Evolutionary conservation across 2,329 filamentous ascomycete species (phyloP), one percentile per base, ranked within the genome.

Genomic region (Akanthomyces dipterigenus): DNA sequence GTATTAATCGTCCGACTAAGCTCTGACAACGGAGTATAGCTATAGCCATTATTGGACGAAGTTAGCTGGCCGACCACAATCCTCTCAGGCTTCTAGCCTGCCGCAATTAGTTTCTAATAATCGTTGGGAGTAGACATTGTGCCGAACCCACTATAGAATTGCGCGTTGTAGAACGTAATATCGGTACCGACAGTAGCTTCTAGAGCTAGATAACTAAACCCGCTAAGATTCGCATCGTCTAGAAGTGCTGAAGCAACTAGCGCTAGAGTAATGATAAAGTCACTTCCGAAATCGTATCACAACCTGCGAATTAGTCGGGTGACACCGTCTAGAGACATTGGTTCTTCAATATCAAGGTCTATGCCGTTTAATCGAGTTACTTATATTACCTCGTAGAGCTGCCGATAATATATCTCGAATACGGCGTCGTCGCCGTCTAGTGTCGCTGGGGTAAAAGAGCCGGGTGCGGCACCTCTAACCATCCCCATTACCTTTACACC

Each of bases 91-190:
- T 82, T 78, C 86, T 88, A 96, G 1, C 90, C 90, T n/a, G 79
- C 75, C 6, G 77, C 74, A 4, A 83, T 67, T 38, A 82, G 75
- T 18, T 68, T 64, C 40, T 79, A 75, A 67, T 79, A 84, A 61
- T 74, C 72, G 6, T 67, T 56, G 0, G 79, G 69, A 20, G 66
- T 75, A 24, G 68, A 69, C 65, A 80, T 75, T 63, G 77, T 78
- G 1, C 90, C 90, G 85, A 90, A 96, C 0, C 90, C 90, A 68
- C 88, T 93, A 77, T 96, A 96, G 73, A 96, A 95, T 70, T 96
- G 91, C 6, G 87, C 81, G 69, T 96, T 96, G 71, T 96, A 96
- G 83, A 90, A 96, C 1, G 80, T 80, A 38, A 96, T 88, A 61
- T 86, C 80, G 14, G 75, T 73, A 0, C 86, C 86, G 1, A 82